Base-by-base conservation (phyloP, 1,284 basidiomycete species). In the Pholiota adiposa region DNA sequence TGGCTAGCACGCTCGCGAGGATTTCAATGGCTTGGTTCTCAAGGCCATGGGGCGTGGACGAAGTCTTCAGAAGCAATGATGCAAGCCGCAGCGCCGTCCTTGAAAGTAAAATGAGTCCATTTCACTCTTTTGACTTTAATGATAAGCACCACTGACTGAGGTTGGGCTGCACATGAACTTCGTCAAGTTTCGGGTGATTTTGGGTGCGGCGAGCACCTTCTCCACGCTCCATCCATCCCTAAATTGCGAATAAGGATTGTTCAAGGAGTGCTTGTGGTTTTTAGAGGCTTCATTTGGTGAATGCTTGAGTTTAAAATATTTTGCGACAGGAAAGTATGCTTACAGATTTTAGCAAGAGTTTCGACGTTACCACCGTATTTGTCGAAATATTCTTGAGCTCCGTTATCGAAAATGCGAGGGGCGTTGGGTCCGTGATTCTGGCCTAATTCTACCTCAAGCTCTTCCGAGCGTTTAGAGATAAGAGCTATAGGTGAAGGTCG, bases 111-210 rank as follows among this genome's bases (percentile, higher is more conserved):
- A 61, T 54, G 36, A 52, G 44, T 49, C 36, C 25, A 38, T 34
- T 23, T 29, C 12, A 29, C 2, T 46, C 31, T 29, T 54, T 14
- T 31, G 38, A 4, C 19, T 8, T 41, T n/a, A 18, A 43, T 21
- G 57, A 8, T 5, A 19, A 34, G 19, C 16, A 38, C 21, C 5
- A 65, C 69, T 58, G 58, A 87, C 87, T 4, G 88, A 90, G 34
- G 93, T 95, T 0, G 93, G 93, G 65, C 89, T 93, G 70, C 93
- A 96, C 92, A 94, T 94, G 70, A 86, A 90, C 69, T 91, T 89
- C 2, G 93, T 94, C 46, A 94, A 75, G 69, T 92, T 84, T 52
- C 86, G 86, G 29, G 83, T 90, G 70, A 94, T 86, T 74, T 85
- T 87, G 1, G 83, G 81, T 1, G 88, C 81, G 11, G 80, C 79